Base-by-base conservation (phyloP, 257 asterid species). In the Anisodus acutangulus region DNA sequence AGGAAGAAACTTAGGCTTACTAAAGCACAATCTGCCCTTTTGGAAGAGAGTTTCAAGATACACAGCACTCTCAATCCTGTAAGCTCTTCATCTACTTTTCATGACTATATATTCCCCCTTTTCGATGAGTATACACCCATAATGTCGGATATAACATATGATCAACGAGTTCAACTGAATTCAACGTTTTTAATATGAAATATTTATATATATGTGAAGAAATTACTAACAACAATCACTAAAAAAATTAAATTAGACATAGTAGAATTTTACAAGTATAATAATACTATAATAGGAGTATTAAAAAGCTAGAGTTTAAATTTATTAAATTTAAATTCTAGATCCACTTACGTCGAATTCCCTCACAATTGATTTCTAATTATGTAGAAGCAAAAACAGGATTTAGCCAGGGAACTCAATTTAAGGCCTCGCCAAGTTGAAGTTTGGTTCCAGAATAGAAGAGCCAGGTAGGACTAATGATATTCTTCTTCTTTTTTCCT, bases 371-470 rank as follows among this genome's bases (percentile, higher is more conserved):
- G 35, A 31, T 31, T 31, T 51, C 5, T 26, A 26, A 53, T 76
- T 76, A 26, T 66, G 62, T 93, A 93, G 97, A 93, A 93, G 82
- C 94, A 92, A 82, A 93, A 93, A 86, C 95, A 89, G 64, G 97
- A 90, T 1, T 88, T 93, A 88, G 97, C 95, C 8, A 84, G 87
- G 62, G 92, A 93, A 11, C 85, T 93, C 41, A 91, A 86, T 89
- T 90, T 93, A 22, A 90, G 95, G 90, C 96, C 97, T 8, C 90
- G 97, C 69, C 97, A 93, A 80, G 96, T 93, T 76, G 97, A 93
- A 85, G 97, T 93, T 49, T 93, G 97, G 97, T 93, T 93, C 67
- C 97, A 93, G 90, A 93, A 93, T 82, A 90, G 97, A 86, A 87
- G 97, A 84, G 97, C 97, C 87, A 93, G 97, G 96, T 93, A 17